Evolutionary conservation across 1,284 basidiomycete species (phyloP), one percentile per base, ranked within the genome.

Genomic region (Malassezia sympodialis): DNA sequence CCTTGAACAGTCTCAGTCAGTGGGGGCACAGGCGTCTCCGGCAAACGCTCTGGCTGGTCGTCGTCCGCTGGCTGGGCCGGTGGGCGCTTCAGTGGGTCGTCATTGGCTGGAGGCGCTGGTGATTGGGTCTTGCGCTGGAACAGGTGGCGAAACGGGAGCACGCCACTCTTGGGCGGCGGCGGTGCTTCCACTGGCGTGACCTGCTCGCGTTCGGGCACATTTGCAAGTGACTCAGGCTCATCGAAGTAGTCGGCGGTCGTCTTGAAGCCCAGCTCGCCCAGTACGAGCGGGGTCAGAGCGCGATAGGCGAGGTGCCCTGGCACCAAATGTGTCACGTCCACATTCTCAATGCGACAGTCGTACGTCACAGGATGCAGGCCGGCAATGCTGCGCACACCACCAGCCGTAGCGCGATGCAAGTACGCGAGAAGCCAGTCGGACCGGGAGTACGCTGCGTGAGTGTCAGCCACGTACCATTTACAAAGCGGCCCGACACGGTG

Each of bases 161-260:
- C 27, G 24, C 42, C 34, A 12, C 28, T 35, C 30, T 49, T 42
- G 39, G 39, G 32, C 24, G 40, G 24, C 46, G 44, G n/a, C 4
- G 34, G 27, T 14, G 14, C 34, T 21, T 37, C 37, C 24, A 42
- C 47, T 15, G 64, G 57, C 23, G 37, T 43, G 27, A 70, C 58
- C 6, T 71, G 59, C 45, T 73, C 63, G 24, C 72, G 52, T 42
- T 73, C 71, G 2, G 70, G 72, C 5, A 74, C 64, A 26, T 63
- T 61, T 21, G 60, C 59, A 19, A 74, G 56, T 30, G 71, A 68
- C 40, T 73, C 72, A 5, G 72, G 72, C 59, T 74, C 72, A 52
- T 74, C 72, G 60, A 74, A 74, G 63, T 72, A 74, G 56, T 74
- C 72, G 1, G 71, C 71, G 0, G 70, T 73, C 15, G 65, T 67